phyloP scores from a whole-genome alignment of 129 eudicot species.

The Ambrosia trifida region DNA sequence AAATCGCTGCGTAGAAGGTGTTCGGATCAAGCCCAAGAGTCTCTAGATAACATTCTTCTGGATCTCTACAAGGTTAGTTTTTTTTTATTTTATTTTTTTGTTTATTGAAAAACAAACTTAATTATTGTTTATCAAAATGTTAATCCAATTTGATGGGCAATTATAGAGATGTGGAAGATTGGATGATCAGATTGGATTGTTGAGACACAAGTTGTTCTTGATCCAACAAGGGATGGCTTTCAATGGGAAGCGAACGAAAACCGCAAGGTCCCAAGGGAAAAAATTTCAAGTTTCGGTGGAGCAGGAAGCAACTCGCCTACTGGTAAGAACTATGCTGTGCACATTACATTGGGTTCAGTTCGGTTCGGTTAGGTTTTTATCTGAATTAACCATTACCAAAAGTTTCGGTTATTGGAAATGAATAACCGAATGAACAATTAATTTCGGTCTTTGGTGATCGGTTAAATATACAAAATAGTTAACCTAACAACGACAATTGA shows the following conservation, averaged over 20 bases:
- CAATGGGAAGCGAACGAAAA: slow-evolving; percentile 94
- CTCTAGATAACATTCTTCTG: slow-evolving; percentile 87
- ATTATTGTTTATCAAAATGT: neutral
- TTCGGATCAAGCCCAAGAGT: slow-evolving; percentile 97
- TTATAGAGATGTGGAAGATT: slow-evolving; percentile 97
- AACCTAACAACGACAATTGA: no score
- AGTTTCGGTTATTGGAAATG: no score
- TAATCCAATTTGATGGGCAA: neutral
- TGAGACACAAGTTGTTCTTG: slow-evolving; percentile 82
- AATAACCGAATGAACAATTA: no score
- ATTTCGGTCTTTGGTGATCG: no score
- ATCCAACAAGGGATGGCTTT: slow-evolving; percentile 99
- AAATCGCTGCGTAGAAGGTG: slow-evolving; percentile 79
- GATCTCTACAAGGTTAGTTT: slow-evolving; percentile 85
- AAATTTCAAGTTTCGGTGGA: slow-evolving; percentile 96
- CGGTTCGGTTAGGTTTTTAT: no score
- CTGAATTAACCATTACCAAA: no score
- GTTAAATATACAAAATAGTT: no score
- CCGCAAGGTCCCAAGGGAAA: slow-evolving; percentile 99
- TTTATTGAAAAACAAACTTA: neutral
- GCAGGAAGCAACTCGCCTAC: slow-evolving; percentile 90
- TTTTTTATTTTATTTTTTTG: neutral
- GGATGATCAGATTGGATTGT: slow-evolving; percentile 83
- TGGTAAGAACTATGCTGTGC: slow-evolving; percentile 45
- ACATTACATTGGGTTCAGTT: neutral